phyloP scores from a whole-genome alignment of 768 basidiomycete species.

The Panaeolus papilionaceus region DNA sequence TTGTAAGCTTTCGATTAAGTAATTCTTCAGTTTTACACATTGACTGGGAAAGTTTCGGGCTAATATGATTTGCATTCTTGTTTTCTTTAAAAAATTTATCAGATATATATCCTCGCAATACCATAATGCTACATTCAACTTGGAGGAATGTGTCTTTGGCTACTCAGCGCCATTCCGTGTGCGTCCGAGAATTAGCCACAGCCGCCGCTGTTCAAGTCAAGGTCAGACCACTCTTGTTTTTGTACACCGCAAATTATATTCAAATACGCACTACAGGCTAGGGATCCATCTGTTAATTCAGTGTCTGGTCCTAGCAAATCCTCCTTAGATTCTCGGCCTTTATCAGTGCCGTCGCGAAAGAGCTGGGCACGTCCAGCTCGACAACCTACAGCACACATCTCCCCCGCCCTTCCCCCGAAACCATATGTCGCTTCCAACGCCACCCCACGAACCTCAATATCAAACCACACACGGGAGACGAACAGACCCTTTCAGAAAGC shows the following conservation, averaged over 20 bases:
- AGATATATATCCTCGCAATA: background rate
- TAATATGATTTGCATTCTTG: background rate
- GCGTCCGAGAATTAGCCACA: slow-evolving; percentile 12
- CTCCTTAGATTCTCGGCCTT: background rate
- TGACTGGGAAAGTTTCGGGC: background rate
- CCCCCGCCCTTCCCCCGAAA: background rate
- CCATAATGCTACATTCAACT: background rate
- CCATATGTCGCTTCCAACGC: background rate
- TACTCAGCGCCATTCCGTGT: slow-evolving; percentile 7
- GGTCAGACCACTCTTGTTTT: background rate
- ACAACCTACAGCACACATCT: background rate
- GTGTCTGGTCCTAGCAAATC: background rate
- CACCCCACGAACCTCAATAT: background rate
- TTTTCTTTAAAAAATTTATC: background rate
- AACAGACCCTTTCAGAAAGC: background rate
- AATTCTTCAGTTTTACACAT: background rate
- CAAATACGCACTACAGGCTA: background rate
- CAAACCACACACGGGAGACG: background rate
- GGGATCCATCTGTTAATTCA: slow-evolving; percentile 8
- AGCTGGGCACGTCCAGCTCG: slow-evolving; percentile 7
- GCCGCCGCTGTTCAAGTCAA: background rate
- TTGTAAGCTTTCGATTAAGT: background rate
- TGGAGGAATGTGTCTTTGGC: slow-evolving; percentile 9
- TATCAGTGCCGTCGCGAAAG: slow-evolving; percentile 1
- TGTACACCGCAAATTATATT: background rate